phyloP scores from a whole-genome alignment of 305 asterid species.

The Fraxinus greggii region DNA sequence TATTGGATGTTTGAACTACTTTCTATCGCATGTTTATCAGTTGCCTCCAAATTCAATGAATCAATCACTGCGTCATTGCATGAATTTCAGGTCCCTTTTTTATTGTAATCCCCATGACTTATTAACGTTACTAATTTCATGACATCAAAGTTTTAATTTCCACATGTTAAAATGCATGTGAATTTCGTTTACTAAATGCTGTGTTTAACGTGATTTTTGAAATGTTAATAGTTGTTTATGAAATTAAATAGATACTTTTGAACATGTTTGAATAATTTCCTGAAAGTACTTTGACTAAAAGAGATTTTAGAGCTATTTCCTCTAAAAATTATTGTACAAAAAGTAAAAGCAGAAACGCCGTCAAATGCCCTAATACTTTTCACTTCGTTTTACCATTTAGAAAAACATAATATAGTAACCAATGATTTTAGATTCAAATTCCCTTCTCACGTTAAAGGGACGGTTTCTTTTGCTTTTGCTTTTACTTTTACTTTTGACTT shows the following conservation, averaged over 20 bases:
- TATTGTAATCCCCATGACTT: background rate
- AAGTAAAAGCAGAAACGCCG: no score
- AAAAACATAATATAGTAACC: no score
- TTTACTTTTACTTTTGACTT: no score
- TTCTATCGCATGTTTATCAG: conserved; percentile 58
- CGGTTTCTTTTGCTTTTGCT: no score
- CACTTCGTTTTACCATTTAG: background rate
- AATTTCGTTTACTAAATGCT: background rate
- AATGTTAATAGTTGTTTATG: background rate
- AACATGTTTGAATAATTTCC: background rate
- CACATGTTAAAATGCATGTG: background rate
- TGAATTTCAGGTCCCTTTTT: conserved; percentile 48
- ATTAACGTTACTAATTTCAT: background rate
- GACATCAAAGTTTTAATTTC: background rate
- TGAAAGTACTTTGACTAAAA: background rate
- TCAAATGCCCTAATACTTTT: background rate
- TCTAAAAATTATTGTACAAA: no score
- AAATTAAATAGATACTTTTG: background rate
- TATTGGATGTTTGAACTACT: conserved; percentile 61
- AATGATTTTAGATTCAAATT: no score
- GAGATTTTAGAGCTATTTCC: background rate
- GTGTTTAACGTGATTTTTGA: background rate
- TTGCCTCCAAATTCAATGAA: conserved; percentile 63
- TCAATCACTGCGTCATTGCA: conserved; percentile 30
- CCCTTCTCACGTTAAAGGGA: no score